Base-by-base conservation (phyloP, 140 eudicot species). In the Bidens hawaiensis region DNA sequence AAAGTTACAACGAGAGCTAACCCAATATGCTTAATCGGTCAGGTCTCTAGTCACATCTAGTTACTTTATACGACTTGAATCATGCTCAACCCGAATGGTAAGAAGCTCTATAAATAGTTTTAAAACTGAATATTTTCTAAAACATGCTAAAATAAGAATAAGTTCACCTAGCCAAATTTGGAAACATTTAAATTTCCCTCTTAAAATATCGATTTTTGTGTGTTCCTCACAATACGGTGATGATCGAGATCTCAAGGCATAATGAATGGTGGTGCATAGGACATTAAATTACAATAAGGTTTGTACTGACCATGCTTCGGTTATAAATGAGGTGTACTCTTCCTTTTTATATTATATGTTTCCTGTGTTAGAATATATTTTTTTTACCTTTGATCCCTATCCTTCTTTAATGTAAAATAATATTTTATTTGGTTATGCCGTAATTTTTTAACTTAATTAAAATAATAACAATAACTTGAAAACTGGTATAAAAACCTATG, bases 171-270 rank as follows among this genome's bases (percentile, higher is more conserved):
- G 4, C 23, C 14, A 15, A 33, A 34, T 72, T 72, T 26, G 27
- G 42, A 70, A 64, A 30, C 18, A 54, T 42, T 53, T 53, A 15
- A 25, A 24, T 46, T 47, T 73, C 78, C 72, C 78, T 46, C 73
- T 56, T 12, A 65, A 73, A 47, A 47, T 65, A 46, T 66, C 61
- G 68, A 73, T 4, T 3, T 5, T 17, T 73, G 23, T 15, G 56
- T 57, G 56, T 36, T 62, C 73, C 78, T 57, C 34, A 48, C 36
- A 65, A 57, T 73, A 65, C 26, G 78, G 78, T 73, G 73, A 58
- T 65, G 31, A 19, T 72, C 68, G 78, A 71, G 78, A 73, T 73
- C 78, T 73, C 78, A 65, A 73, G 53, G 78, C 55, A 65, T 57
- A 57, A 73, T 73, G 78, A 65, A 65, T 65, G 78, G 78, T 31